These are phyloP conservation scores for Podospora anserina DNA, from an alignment of 495 filamentous ascomycete species.

Conservation along the genomic window DNA sequence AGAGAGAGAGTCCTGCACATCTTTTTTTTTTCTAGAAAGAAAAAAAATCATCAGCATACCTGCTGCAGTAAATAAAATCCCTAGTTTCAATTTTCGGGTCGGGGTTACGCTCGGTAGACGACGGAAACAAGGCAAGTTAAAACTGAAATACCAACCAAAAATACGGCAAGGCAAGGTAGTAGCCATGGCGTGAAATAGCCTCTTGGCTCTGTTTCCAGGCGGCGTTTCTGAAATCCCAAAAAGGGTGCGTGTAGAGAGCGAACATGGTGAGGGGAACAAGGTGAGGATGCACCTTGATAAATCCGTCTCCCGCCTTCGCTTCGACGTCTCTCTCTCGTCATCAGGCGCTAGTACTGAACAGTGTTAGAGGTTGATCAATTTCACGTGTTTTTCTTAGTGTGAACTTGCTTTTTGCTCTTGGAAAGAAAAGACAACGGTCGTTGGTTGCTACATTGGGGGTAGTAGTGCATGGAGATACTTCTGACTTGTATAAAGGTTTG, in stretches of 20 bases:
- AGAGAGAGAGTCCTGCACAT: neutral
- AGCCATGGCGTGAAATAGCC: neutral
- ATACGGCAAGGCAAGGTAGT: neutral
- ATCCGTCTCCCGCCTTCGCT: neutral
- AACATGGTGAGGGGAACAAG: neutral
- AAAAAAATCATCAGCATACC: too few species aligned
- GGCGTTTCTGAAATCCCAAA: neutral
- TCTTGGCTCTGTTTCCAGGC: neutral
- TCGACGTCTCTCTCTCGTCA: neutral
- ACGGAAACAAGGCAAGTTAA: neutral
- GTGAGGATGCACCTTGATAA: neutral
- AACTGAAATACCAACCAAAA: neutral
- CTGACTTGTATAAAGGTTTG: too few species aligned
- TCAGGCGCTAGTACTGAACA: neutral
- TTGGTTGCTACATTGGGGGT: slow-evolving; percentile 1
- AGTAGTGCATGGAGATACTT: neutral
- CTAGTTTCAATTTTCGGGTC: neutral
- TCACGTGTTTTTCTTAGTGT: neutral
- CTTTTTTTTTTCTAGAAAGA: neutral
- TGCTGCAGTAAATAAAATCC: too few species aligned
- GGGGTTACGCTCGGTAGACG: neutral
- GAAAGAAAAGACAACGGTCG: neutral
- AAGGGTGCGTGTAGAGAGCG: neutral
- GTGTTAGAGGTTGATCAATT: neutral
- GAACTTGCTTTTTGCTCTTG: neutral